These are phyloP conservation scores for Penicillium parvum DNA, from an alignment of 495 filamentous ascomycete genomes.

Conservation along the genomic window DNA sequence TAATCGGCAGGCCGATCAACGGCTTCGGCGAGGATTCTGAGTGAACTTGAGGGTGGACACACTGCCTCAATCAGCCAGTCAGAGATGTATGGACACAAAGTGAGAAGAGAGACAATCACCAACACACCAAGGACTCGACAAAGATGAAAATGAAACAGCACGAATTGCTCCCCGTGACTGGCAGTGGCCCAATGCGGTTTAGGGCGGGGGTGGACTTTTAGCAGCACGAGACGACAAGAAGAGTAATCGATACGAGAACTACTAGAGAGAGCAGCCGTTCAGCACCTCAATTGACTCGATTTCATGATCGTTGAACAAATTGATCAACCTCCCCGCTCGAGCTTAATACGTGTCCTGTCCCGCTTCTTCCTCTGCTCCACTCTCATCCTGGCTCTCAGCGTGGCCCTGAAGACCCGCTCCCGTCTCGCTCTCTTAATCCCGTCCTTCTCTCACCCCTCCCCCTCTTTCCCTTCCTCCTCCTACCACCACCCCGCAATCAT, in stretches of 20 bases:
- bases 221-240: constrained; percentile 1
- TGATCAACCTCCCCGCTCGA: not conserved
- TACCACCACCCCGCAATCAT: constrained; percentile 33
- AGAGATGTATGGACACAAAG: not conserved
- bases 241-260: constrained; percentile 7
- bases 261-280: no score
- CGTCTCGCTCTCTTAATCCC: constrained; percentile 38
- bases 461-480: constrained; percentile 19
- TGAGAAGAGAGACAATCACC: not conserved
- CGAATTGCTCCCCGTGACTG: constrained; percentile 21
- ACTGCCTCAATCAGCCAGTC: no score
- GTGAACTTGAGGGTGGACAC: no score
- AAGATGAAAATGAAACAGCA: constrained; percentile 2
- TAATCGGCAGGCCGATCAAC: constrained; percentile 11
- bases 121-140: not conserved
- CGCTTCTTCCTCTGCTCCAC: constrained; percentile 39
- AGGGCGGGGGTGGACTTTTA: constrained; percentile 25
- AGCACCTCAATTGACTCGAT: not conserved
- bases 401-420: constrained; percentile 43
- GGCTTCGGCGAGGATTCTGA: not conserved
- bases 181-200: constrained; percentile 20
- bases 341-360: constrained; percentile 30
- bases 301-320: constrained; percentile 9
- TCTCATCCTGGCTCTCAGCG: constrained; percentile 47
- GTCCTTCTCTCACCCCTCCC: no score